Evolutionary conservation across 2,329 filamentous ascomycete species (phyloP), one percentile per base, ranked within the genome.

Genomic region (Cladosporium sp.): DNA sequence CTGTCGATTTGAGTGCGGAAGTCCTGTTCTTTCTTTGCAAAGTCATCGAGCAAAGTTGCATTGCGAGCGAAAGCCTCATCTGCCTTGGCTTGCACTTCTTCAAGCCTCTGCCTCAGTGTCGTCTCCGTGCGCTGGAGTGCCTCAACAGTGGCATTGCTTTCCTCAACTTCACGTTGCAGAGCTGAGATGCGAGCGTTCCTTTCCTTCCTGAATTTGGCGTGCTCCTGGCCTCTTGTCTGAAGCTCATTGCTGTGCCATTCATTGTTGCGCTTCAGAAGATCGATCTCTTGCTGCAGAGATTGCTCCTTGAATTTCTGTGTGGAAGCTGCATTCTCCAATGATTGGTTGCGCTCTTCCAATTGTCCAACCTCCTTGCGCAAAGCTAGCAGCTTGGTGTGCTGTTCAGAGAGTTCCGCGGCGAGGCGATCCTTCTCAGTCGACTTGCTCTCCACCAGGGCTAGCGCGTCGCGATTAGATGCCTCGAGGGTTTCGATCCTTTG

Each of bases 221-320:
- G 86, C 70, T 99, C 94, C 8, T 87, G 84, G 61, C 84, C 87
- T 76, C 96, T 96, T 0, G 90, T 92, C 77, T 96, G 93, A 20
- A 97, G 82, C 73, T 99, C 94, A 40, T 82, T 86, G 69, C 97
- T 91, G 57, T 94, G 88, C 89, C 91, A 99, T 66, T 97, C 93
- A 63, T 90, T 90, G 76, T 91, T 96, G 68, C 88, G 89, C 71
- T 91, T 91, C 17, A 93, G 85, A 57, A 95, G 80, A 40, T 96
- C 91, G 35, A 97, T 81, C 72, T 97, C 92, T 72, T 97, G 92
- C 72, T 94, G 87, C 12, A 97, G 78, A 28, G 86, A 89, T 69
- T 97, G 91, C 71, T 97, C 91, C 62, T 90, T 87, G 78, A 96
- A 97, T 67, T 91, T 95, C 61, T 91, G 86, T 58, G 85, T 90